Evolutionary conservation across 2,329 filamentous ascomycete species (phyloP).

Genomic region (Aspergillus fumigatus): DNA sequence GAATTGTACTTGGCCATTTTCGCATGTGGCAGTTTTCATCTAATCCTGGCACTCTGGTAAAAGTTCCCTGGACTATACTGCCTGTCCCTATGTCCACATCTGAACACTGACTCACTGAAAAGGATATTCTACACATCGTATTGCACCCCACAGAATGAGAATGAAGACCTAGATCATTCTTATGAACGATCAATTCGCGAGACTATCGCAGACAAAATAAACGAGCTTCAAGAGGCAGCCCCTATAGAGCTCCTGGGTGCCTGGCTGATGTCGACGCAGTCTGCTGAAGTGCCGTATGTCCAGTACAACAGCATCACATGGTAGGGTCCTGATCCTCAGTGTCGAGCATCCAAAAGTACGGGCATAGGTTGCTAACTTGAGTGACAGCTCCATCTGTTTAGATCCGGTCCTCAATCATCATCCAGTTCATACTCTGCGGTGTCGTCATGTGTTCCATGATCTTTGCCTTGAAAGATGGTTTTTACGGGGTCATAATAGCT

Average conservation of each 20-base stretch:
- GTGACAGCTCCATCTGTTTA: background rate
- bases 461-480: background rate
- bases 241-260: background rate
- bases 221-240: background rate
- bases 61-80: background rate
- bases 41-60: background rate
- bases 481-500: background rate
- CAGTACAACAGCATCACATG: background rate
- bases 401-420: background rate
- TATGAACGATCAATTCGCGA: background rate
- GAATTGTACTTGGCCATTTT: background rate
- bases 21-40: background rate
- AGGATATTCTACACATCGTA: background rate
- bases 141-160: background rate
- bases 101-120: background rate
- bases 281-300: background rate
- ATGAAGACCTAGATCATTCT: background rate
- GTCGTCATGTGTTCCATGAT: background rate
- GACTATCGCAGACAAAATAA: background rate
- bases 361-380: background rate
- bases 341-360: background rate
- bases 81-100: background rate
- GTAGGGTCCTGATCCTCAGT: background rate
- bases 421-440: background rate
- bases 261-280: background rate